Base-by-base conservation (phyloP, 495 filamentous ascomycete species). In the Extremus antarcticus region DNA sequence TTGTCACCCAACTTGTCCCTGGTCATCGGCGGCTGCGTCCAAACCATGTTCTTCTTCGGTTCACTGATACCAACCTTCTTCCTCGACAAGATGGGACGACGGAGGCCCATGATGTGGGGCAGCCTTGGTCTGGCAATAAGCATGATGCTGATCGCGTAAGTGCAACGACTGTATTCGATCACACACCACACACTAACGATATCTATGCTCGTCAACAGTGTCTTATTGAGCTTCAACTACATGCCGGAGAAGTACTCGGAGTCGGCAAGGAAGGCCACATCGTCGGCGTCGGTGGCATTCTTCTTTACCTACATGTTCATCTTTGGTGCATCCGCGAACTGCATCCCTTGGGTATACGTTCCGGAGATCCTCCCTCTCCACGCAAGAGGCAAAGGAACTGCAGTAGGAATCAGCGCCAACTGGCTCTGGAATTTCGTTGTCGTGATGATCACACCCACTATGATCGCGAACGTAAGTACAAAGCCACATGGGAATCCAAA, bases 371-470 rank as follows among this genome's bases (percentile, higher is more conserved):
- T 84, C 11, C 82, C 82, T 0, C 86, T 83, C 66, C 76, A 78
- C 46, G 73, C 85, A 54, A 77, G 83, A n/a, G 80, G 81, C 45
- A 88, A 86, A 73, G 83, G 82, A 39, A 79, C 84, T 71, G 81
- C 85, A 3, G 39, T 62, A n/a, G 60, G 60, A 1, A 56, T 60
- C 21, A 32, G 32, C 9, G 35, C 53, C 1, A 56, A 60, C 49
- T 60, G 57, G 57, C 47, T 60, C 1, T 59, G 57, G 57, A 57
- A 51, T 25, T 57, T 57, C 24, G 56, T 58, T 1, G 51, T 58
- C 38, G 58, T 61, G 2, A 57, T 57, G 55, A 56, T 61, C 22
- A 61, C 59, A 11, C 59, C 59, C 2, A 58, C 53, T 38, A 20
- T 55, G 19, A 11, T 61, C 3, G 24, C 40, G n/a, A 54, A 54